A percentile compares a stretch with the other conserved stretches of the same genome.
These are phyloP conservation scores for Dactylellina sp. DNA, from an alignment of 2,329 filamentous ascomycete species.

Conservation along the genomic window DNA sequence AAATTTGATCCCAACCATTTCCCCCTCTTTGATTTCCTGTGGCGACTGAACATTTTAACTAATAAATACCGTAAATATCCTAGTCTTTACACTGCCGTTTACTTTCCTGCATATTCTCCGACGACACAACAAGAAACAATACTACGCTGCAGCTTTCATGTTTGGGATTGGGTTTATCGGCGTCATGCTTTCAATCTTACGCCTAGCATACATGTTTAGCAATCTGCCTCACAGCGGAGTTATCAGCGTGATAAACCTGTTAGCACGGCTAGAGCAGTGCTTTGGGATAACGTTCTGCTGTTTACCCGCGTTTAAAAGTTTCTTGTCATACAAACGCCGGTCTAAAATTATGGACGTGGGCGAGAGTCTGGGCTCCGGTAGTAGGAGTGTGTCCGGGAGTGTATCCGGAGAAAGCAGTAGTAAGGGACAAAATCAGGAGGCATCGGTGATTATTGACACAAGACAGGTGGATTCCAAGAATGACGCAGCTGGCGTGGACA, in stretches of 20 bases:
- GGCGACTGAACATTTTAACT: not conserved
- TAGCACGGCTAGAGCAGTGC: constrained; percentile 35
- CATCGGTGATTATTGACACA: not conserved
- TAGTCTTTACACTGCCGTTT: constrained; percentile 38
- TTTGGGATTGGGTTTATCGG: constrained; percentile 42
- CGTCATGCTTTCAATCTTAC: constrained; percentile 23
- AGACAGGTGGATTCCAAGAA: not conserved
- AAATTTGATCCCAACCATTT: not conserved
- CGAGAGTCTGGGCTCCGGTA: constrained; percentile 5
- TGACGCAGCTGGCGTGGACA: constrained; percentile 19
- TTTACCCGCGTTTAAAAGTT: constrained; percentile 36
- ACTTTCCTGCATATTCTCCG: constrained; percentile 35
- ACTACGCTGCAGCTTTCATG: constrained; percentile 27
- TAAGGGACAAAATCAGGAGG: not conserved
- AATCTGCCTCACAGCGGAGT: not conserved
- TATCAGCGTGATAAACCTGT: constrained; percentile 20
- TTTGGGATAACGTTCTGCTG: constrained; percentile 41
- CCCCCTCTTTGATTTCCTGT: too few species aligned
- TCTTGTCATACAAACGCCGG: constrained; percentile 9
- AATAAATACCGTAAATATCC: not conserved
- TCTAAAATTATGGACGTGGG: not conserved
- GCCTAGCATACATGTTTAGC: constrained; percentile 27
- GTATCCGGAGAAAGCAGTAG: constrained; percentile 10
- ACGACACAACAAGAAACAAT: constrained; percentile 31
- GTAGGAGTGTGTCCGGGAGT: not conserved